These are phyloP conservation scores for Austroboletus eburneus DNA, from an alignment of 768 basidiomycete genomes.

Conservation along the genomic window DNA sequence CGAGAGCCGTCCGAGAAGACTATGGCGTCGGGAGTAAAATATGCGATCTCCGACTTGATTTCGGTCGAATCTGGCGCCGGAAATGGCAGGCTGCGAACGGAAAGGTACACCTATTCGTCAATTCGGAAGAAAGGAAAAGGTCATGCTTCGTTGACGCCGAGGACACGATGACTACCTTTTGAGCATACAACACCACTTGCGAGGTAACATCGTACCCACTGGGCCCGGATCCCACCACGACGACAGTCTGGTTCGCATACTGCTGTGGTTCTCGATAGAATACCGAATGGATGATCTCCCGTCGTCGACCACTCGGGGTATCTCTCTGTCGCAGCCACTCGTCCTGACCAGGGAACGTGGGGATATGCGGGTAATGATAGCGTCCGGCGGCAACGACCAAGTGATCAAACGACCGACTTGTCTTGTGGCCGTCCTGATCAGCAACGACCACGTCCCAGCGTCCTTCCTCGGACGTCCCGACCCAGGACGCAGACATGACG, in stretches of 20 bases:
- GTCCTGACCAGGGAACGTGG: conserved; percentile 44
- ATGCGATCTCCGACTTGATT: conserved; percentile 42
- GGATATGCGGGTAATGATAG: conserved; percentile 47
- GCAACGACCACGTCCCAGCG: conserved; percentile 43
- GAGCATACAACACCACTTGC: conserved; percentile 39
- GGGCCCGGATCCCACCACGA: conserved; percentile 47
- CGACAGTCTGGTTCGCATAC: conserved; percentile 40
- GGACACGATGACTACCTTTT: conserved; percentile 33
- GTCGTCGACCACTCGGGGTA: conserved; percentile 10
- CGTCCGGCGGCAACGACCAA: conserved; percentile 54
- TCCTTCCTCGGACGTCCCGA: conserved; percentile 35
- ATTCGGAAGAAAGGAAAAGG: background rate
- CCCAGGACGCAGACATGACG: conserved; percentile 42
- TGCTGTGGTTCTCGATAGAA: conserved; percentile 47
- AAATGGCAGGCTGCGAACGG: conserved; percentile 29
- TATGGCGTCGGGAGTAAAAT: conserved; percentile 42
- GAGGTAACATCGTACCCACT: conserved; percentile 46
- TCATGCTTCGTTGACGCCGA: background rate
- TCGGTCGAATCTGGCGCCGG: conserved; percentile 20
- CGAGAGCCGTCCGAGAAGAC: conserved; percentile 46
- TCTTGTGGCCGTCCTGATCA: conserved; percentile 16
- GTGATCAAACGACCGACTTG: conserved; percentile 42
- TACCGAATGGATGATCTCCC: conserved; percentile 48
- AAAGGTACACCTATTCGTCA: conserved; percentile 29
- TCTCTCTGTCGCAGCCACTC: conserved; percentile 40